Percentiles rank a stretch among this genome's conserved stretches.
Conservation (phyloP, 768 basidiomycete species). For the Lactarius sp. region DNA sequence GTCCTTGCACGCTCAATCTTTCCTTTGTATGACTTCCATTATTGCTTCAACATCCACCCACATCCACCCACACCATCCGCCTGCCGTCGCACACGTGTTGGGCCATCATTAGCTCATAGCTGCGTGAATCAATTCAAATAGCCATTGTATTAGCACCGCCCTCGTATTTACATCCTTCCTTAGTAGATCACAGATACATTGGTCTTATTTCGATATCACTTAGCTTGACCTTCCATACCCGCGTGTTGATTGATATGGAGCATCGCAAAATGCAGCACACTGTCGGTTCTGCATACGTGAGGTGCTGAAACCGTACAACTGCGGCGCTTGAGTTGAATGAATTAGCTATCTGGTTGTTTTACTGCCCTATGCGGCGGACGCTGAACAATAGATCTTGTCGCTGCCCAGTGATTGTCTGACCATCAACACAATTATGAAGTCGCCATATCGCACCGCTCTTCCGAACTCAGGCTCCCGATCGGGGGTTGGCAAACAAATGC, state of each 20-base stretch:
- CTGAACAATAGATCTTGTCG: background rate
- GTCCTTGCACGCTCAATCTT: background rate
- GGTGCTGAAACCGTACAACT: background rate
- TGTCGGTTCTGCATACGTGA: background rate
- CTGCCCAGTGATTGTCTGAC: background rate
- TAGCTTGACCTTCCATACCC: background rate
- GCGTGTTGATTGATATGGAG: background rate
- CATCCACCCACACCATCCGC: background rate
- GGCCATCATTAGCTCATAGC: conserved; percentile 13
- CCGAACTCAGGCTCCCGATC: background rate
- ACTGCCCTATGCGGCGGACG: no score
- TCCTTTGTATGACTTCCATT: background rate
- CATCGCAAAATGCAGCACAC: no score
- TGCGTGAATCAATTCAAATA: conserved; percentile 19
- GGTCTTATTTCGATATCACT: conserved; percentile 7
- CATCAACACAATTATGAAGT: background rate
- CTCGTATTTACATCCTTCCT: conserved; percentile 18
- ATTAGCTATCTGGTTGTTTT: no score
- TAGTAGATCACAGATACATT: conserved; percentile 21
- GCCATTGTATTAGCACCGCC: conserved; percentile 22
- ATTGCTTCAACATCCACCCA: conserved; percentile 1
- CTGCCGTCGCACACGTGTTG: conserved; percentile 6
- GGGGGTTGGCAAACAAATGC: no score
- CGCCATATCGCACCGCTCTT: no score
- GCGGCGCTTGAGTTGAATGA: no score